phyloP scores from a whole-genome alignment of 2,329 filamentous ascomycete species.

The Xylariomycetidae sp. region DNA sequence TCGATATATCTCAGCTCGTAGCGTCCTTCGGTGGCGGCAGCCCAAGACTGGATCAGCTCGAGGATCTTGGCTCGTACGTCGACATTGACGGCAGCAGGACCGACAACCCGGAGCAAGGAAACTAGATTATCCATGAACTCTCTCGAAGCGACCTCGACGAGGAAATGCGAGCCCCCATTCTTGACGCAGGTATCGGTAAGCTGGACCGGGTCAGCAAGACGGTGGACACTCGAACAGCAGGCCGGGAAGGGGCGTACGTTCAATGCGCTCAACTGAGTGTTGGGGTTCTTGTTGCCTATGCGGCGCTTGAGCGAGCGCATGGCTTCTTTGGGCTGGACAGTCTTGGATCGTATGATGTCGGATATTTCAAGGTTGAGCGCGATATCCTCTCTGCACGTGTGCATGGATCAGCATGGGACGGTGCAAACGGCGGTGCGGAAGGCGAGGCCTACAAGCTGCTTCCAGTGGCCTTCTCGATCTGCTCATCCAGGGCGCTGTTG shows the following conservation, averaged over 20 bases:
- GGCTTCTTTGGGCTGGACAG: constrained; percentile 92
- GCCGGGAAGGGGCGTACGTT: constrained; percentile 52
- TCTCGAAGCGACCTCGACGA: constrained; percentile 88
- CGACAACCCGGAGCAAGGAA: constrained; percentile 78
- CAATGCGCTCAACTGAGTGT: constrained; percentile 89
- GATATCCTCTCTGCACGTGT: constrained; percentile 74
- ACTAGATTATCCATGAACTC: constrained; percentile 98
- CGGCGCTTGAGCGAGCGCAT: constrained; percentile 94
- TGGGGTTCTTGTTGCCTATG: constrained; percentile 96
- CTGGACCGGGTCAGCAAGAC: constrained; percentile 31
- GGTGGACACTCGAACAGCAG: background rate
- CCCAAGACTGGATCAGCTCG: constrained; percentile 91
- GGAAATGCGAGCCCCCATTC: constrained; percentile 93
- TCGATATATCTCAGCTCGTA: constrained; percentile 79
- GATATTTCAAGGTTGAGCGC: constrained; percentile 97
- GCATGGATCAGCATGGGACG: constrained; percentile 1
- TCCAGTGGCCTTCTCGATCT: constrained; percentile 90
- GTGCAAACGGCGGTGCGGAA: constrained; percentile 1
- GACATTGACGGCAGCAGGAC: constrained; percentile 66
- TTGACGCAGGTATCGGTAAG: constrained; percentile 98
- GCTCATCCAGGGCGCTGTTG: constrained; percentile 89
- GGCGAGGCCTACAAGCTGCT: constrained; percentile 72
- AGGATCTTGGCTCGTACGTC: constrained; percentile 88
- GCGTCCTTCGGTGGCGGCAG: constrained; percentile 78
- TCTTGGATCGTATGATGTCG: constrained; percentile 94